Percentiles rank a stretch among this genome's conserved stretches.
These are phyloP conservation scores for Ophiostoma ulmi DNA, from an alignment of 2,329 filamentous ascomycete species.

Conservation along the genomic window DNA sequence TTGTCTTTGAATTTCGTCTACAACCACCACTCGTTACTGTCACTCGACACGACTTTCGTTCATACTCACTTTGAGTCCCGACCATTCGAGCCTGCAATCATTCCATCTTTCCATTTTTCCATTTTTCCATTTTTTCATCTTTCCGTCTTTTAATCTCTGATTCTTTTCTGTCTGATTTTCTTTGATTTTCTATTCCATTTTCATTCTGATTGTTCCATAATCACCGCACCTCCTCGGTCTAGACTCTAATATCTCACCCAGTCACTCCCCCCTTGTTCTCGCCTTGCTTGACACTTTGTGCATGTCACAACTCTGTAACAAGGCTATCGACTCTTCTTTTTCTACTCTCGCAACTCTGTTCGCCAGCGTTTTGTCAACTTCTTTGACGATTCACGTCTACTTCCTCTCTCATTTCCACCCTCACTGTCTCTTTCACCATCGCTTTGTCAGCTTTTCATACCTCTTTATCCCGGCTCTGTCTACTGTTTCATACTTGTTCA, in stretches of 20 bases:
- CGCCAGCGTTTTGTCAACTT: neutral
- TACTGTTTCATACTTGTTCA: slow-evolving; percentile 14
- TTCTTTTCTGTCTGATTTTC: slow-evolving; percentile 27
- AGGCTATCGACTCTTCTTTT: neutral
- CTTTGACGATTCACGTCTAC: neutral
- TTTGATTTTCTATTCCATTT: slow-evolving; percentile 23
- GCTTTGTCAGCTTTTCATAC: neutral
- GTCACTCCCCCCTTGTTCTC: neutral
- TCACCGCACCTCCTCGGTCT: neutral
- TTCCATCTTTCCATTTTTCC: neutral
- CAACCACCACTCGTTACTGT: neutral
- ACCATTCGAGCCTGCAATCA: neutral
- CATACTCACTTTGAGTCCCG: neutral
- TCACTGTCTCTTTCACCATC: neutral
- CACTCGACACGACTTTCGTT: slow-evolving; percentile 1
- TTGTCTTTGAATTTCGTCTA: neutral
- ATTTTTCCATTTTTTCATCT: neutral
- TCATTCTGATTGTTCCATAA: neutral
- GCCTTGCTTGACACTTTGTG: neutral
- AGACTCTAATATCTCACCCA: neutral
- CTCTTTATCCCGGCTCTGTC: neutral
- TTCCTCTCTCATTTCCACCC: neutral
- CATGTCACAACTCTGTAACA: neutral
- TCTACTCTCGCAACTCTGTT: neutral
- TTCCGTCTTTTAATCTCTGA: neutral